These are phyloP conservation scores for Cladophialophora psammophila DNA, from an alignment of 2,329 filamentous ascomycete species.

Conservation along the genomic window DNA sequence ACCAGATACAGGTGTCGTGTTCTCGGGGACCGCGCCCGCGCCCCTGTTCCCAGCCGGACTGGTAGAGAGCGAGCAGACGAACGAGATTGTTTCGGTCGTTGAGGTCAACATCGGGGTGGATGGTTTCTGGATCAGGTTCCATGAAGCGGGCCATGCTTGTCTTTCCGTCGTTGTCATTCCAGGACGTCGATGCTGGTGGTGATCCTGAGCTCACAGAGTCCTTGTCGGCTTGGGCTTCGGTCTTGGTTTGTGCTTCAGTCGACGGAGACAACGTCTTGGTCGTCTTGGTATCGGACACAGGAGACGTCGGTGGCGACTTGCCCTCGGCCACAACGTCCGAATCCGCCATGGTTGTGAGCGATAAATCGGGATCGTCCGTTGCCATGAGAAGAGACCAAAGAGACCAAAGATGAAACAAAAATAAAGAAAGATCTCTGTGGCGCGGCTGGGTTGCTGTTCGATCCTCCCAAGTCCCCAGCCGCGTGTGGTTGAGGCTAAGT, in stretches of 20 bases:
- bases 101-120: conserved; percentile 28
- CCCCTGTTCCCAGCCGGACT: conserved; percentile 22
- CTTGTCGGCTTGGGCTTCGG: neutral
- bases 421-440: conserved; percentile 6
- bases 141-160: neutral
- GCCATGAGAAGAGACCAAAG: conserved; percentile 9
- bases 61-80: conserved; percentile 24
- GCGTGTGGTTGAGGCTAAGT: conserved; percentile 1
- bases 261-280: conserved; percentile 13
- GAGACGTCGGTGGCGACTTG: neutral
- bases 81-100: conserved; percentile 17
- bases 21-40: conserved; percentile 31
- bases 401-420: neutral
- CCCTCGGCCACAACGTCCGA: neutral
- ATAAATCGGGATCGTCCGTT: conserved; percentile 9
- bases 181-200: neutral
- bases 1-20: conserved; percentile 27
- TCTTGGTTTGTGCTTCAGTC: neutral
- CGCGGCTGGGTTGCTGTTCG: neutral
- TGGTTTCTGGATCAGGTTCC: conserved; percentile 13
- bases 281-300: neutral
- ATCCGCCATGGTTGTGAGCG: neutral
- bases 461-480: conserved; percentile 1
- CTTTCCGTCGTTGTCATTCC: neutral
- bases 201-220: neutral